Evolutionary conservation across 352 stramenopile species (phyloP).

Genomic region (Pythium vanterpoolii): DNA sequence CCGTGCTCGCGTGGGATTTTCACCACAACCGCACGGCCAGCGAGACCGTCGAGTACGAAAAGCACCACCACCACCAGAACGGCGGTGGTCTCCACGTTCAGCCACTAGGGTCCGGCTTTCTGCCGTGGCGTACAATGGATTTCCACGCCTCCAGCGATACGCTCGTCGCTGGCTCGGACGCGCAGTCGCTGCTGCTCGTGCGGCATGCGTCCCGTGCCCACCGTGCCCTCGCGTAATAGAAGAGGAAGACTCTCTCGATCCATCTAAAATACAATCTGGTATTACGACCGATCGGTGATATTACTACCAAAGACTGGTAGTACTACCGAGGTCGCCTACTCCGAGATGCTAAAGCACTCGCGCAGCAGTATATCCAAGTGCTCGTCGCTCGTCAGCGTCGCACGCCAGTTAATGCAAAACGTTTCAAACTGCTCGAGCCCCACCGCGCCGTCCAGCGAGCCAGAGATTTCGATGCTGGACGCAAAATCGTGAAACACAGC

Average conservation of each 20-base stretch:
- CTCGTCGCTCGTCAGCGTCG: constrained; percentile 49
- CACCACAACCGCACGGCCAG: constrained; percentile 42
- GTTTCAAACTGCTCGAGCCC: constrained; percentile 60
- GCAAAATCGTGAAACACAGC: constrained; percentile 75
- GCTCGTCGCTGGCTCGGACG: constrained; percentile 69
- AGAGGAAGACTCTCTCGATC: too few species aligned
- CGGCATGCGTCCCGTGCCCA: constrained; percentile 49
- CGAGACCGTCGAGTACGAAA: constrained; percentile 63
- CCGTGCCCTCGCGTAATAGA: constrained; percentile 11
- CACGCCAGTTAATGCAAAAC: constrained; percentile 57
- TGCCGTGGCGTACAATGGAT: constrained; percentile 65
- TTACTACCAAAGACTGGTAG: neutral
- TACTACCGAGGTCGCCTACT: neutral
- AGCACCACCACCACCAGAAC: constrained; percentile 20
- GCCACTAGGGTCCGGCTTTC: constrained; percentile 31
- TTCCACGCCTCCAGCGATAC: constrained; percentile 74
- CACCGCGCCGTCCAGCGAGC: constrained; percentile 34
- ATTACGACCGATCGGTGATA: too few species aligned
- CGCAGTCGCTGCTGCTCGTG: constrained; percentile 68
- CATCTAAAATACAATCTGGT: too few species aligned
- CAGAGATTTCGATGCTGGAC: constrained; percentile 55
- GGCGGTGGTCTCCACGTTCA: constrained; percentile 34
- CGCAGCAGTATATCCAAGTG: constrained; percentile 52
- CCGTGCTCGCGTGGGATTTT: constrained; percentile 74
- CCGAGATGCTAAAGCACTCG: constrained; percentile 44